phyloP scores from a whole-genome alignment of 768 basidiomycete species.

The Tricholoma hemisulphureum region DNA sequence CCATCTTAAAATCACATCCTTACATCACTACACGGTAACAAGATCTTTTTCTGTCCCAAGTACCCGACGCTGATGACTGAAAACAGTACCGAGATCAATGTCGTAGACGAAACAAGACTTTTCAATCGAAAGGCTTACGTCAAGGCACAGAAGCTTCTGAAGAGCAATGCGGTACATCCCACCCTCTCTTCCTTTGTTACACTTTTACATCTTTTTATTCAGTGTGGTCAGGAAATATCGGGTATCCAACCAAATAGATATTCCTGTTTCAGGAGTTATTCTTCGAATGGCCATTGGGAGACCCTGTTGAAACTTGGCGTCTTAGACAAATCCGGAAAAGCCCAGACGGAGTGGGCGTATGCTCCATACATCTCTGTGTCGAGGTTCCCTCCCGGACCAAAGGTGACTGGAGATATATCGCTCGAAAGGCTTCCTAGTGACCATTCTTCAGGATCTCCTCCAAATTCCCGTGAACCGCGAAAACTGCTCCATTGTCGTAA shows the following conservation, averaged over 20 bases:
- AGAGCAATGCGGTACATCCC: conserved; percentile 18
- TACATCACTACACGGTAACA: conserved; percentile 35
- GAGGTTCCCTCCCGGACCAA: conserved; percentile 24
- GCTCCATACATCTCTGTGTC: conserved; percentile 19
- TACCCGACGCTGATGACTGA: not conserved
- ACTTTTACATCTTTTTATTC: not conserved
- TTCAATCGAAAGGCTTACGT: conserved; percentile 31
- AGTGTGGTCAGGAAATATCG: conserved; percentile 22
- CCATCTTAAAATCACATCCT: conserved; percentile 28
- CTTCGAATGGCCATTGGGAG: conserved; percentile 23
- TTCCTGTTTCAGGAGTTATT: conserved; percentile 25
- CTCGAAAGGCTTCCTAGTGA: not conserved
- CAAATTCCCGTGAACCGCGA: conserved; percentile 33
- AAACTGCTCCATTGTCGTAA: conserved; percentile 13
- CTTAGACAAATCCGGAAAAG: conserved; percentile 1
- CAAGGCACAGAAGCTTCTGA: conserved; percentile 21
- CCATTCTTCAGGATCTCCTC: conserved; percentile 26
- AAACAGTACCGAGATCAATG: conserved; percentile 32
- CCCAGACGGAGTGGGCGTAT: conserved; percentile 13
- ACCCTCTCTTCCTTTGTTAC: not conserved
- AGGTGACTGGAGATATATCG: conserved; percentile 14
- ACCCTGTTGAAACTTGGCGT: conserved; percentile 11
- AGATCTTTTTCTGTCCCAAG: not conserved
- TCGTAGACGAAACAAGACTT: conserved; percentile 30
- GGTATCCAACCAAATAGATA: conserved; percentile 13